Evolutionary conservation across 176 grass and related monocot species (phyloP), one percentile per base, ranked within the genome.

Genomic region (Triticum urartu): DNA sequence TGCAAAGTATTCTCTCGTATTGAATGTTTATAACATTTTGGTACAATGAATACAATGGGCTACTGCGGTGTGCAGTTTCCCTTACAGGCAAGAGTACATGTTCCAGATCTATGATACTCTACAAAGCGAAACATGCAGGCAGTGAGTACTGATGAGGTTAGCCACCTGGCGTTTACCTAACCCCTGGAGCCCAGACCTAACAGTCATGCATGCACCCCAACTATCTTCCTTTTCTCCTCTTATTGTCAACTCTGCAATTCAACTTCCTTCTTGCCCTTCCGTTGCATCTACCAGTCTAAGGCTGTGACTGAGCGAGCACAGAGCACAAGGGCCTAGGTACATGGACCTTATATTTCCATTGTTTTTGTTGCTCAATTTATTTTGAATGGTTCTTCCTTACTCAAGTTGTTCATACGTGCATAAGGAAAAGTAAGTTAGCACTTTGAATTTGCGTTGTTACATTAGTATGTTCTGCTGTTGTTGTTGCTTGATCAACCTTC

Each of bases 201-300:
- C 79, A 83, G 84, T 90, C 84, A 83, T 82, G 68, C 64, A 25
- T 83, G 84, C 84, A 66, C 42, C 66, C 40, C 70, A 79, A 32
- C 84, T 65, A 26, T 33, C 43, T 71, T 71, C 68, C 76, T 32
- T 85, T 40, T 83, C 32, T 79, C 73, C 79, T 90, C 32, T 90
- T 45, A 43, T 76, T 64, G 39, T 84, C 11, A 76, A 15, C 26
- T 43, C 82, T 64, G 63, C 82, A 65, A 47, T 72, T 28, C 59
- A 65, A 73, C 33, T 64, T 61, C 69, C 66, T 84, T 83, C 42
- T 56, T 5, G 1, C 35, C 39, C 75, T 79, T 79, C 67, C 30
- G 64, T 89, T 88, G 32, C 60, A 76, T 82, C 80, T 79, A 83
- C 66, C 58, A 83, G 58, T 83, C 33, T 35, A 7, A 35, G 70